These are phyloP conservation scores for Cyberlindnera euphorbiae DNA, from an alignment of 805 yeast genomes.

Conservation along the genomic window DNA sequence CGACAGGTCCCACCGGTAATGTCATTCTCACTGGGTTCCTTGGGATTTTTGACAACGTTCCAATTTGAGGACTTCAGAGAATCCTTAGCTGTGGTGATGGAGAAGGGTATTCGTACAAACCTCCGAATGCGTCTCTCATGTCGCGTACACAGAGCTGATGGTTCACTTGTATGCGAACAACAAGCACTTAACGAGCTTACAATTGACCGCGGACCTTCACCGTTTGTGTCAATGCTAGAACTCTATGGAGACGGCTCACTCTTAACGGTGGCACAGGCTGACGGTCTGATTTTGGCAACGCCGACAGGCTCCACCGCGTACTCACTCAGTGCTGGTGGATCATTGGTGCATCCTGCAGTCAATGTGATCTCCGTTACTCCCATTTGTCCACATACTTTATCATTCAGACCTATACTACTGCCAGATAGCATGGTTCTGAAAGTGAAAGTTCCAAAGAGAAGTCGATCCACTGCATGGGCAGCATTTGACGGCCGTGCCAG, in stretches of 20 bases:
- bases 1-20: slow-evolving; percentile 86
- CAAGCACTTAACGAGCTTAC: slow-evolving; percentile 89
- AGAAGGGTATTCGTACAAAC: slow-evolving; percentile 70
- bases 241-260: slow-evolving; percentile 82
- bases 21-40: slow-evolving; percentile 82
- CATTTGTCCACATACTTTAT: slow-evolving; percentile 91
- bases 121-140: slow-evolving; percentile 87
- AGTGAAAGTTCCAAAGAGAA: slow-evolving; percentile 74
- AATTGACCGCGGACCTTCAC: slow-evolving; percentile 90
- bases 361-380: slow-evolving; percentile 92
- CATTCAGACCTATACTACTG: slow-evolving; percentile 85
- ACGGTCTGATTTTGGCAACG: slow-evolving; percentile 86
- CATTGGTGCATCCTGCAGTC: slow-evolving; percentile 90
- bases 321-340: slow-evolving; percentile 92
- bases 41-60: slow-evolving; percentile 90
- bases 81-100: slow-evolving; percentile 52
- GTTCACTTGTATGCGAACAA: slow-evolving; percentile 43
- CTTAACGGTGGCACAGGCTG: slow-evolving; percentile 89
- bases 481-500: slow-evolving; percentile 92
- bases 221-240: slow-evolving; percentile 86
- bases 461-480: slow-evolving; percentile 94
- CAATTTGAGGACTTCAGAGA: slow-evolving; percentile 67
- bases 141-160: slow-evolving; percentile 49
- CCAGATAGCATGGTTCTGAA: slow-evolving; percentile 90
- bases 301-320: slow-evolving; percentile 98